Base-by-base conservation (phyloP, 1,139 yeast genomes). In the Hyphopichia khmerensis region DNA sequence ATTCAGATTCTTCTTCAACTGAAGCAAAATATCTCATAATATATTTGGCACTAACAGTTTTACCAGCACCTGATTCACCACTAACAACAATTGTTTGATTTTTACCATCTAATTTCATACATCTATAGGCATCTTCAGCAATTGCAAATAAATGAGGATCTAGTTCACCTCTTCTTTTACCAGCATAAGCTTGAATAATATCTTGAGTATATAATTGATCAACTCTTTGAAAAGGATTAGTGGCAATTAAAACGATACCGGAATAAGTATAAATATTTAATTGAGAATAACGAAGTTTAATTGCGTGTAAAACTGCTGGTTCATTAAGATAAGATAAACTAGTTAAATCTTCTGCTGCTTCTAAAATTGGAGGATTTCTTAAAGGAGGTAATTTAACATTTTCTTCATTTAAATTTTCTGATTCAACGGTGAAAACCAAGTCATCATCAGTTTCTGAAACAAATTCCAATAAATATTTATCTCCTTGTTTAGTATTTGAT, bases 31-130 rank as follows among this genome's bases (percentile, higher is more conserved):
- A 93, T 62, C 98, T 81, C 99, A 93, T 93, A 51, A 93, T 93
- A 64, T 88, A 93, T 65, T 93, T 93, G 40, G 99, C 99, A 49
- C 95, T 83, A 35, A 93, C 98, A 2, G 99, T 95, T 60, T 93
- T 95, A 65, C 99, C 99, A 19, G 99, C 99, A 64, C 99, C 99
- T 6, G 96, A 88, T 65, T 93, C 99, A 64, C 99, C 99, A 56
- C 95, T 84, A 23, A 93, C 99, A 33, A 93, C 96, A 52, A 93
- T 91, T 1, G 99, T 93, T 68, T 93, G 99, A 67, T 93, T 91
- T 54, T 80, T 75, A 35, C 79, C 74, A 56, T 89, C 95, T 41
- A 84, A 77, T 55, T 87, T 84, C 99, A 93, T 91, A 62, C 96
- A 86, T 59, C 96, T 76, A 61, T 90, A 91, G n/a, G 99, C 97